phyloP scores from a whole-genome alignment of 2,329 filamentous ascomycete genomes.

The Pseudopithomyces chartarum region DNA sequence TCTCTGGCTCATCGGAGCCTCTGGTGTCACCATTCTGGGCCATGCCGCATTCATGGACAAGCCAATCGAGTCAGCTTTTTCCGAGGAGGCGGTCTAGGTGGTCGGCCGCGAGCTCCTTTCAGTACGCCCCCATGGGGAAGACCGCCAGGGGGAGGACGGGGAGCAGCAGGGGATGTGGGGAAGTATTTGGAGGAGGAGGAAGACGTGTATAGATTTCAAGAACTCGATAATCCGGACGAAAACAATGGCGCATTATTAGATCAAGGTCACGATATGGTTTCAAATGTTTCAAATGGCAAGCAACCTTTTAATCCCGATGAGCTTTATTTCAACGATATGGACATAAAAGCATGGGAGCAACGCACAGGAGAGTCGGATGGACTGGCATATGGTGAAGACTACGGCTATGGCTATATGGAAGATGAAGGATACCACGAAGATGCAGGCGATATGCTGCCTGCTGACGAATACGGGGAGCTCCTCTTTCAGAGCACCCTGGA shows the following conservation, averaged over 20 bases:
- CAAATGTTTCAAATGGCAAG: conserved; percentile 31
- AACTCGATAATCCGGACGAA: conserved; percentile 63
- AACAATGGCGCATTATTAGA: conserved; percentile 52
- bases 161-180: conserved; percentile 48
- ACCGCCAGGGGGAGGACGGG: conserved; percentile 90
- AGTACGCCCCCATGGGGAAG: conserved; percentile 97
- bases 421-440: conserved; percentile 55
- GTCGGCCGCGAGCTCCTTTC: conserved; percentile 99
- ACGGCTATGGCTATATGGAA: conserved; percentile 58
- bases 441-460: conserved; percentile 45
- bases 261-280: conserved; percentile 40
- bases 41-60: conserved; percentile 97
- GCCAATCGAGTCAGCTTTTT: conserved; percentile 99
- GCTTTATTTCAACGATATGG: conserved; percentile 55
- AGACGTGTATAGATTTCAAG: conserved; percentile 64
- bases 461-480: conserved; percentile 67
- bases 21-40: conserved; percentile 89
- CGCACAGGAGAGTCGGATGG: conserved; percentile 53
- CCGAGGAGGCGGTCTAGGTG: conserved; percentile 99
- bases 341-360: conserved; percentile 48
- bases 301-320: conserved; percentile 50
- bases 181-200: conserved; percentile 55
- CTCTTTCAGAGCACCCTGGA: conserved; percentile 78
- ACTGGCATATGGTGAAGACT: conserved; percentile 54
- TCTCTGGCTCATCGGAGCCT: conserved; percentile 95